phyloP scores from a whole-genome alignment of 1,284 basidiomycete genomes.

The Crocinoboletus sp. region DNA sequence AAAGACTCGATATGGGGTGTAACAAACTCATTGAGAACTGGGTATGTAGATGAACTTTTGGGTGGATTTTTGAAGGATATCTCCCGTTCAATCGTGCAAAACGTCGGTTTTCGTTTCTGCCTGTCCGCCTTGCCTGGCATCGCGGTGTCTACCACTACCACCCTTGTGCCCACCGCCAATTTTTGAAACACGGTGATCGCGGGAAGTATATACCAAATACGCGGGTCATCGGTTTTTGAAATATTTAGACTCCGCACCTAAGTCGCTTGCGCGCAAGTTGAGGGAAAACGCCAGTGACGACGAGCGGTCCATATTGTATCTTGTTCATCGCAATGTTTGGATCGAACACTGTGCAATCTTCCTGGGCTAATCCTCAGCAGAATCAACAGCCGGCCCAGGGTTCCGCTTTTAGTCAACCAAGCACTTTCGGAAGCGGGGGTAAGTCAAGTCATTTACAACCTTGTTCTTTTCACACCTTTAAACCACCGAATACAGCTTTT shows the following conservation, averaged over 20 bases:
- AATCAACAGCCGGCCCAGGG: slow-evolving; percentile 40
- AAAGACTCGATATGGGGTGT: slow-evolving; percentile 95
- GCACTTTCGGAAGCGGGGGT: slow-evolving; percentile 44
- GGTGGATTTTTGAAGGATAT: slow-evolving; percentile 78
- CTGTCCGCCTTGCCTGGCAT: slow-evolving; percentile 36
- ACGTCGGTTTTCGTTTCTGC: slow-evolving; percentile 46
- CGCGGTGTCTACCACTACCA: slow-evolving; percentile 2
- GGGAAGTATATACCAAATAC: slow-evolving; percentile 23
- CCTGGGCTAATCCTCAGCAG: slow-evolving; percentile 61
- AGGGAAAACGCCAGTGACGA: slow-evolving; percentile 22
- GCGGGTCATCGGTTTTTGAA: slow-evolving; percentile 15
- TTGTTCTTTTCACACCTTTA: slow-evolving; percentile 31
- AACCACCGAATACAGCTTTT: slow-evolving; percentile 37
- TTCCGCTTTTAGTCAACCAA: slow-evolving; percentile 47
- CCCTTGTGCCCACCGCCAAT: background rate
- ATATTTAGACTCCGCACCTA: slow-evolving; percentile 19
- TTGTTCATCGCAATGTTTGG: slow-evolving; percentile 51
- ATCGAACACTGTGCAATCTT: slow-evolving; percentile 45
- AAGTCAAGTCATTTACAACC: slow-evolving; percentile 33
- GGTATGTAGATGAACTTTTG: slow-evolving; percentile 63
- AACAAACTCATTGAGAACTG: slow-evolving; percentile 91
- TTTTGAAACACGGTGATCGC: slow-evolving; percentile 3
- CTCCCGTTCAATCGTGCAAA: slow-evolving; percentile 86
- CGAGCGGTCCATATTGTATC: slow-evolving; percentile 16
- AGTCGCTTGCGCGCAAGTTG: slow-evolving; percentile 11